Conservation (phyloP, 768 basidiomycete species). For the Lactifluus pinguis region DNA sequence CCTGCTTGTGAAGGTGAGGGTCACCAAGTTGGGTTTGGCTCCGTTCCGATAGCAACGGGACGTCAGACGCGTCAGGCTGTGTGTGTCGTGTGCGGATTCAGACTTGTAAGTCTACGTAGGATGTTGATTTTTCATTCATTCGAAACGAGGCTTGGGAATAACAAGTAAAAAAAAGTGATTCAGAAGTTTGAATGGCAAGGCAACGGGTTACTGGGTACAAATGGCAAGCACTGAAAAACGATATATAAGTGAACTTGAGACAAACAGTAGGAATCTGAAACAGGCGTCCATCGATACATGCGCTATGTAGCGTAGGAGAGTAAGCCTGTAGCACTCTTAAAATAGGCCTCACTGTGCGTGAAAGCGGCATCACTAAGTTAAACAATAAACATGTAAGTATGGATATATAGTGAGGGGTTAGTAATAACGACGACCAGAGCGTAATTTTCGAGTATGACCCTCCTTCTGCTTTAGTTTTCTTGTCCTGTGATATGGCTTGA, state of each 20-base stretch:
- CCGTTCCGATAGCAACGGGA: not conserved
- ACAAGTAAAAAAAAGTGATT: not conserved
- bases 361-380: not conserved
- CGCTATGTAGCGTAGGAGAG: not conserved
- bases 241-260: not conserved
- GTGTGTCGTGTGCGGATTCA: not conserved
- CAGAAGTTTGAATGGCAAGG: not conserved
- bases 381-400: not conserved
- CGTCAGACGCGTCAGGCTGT: no score
- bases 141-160: not conserved
- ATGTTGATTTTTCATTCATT: not conserved
- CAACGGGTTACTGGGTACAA: not conserved
- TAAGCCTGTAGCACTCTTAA: not conserved
- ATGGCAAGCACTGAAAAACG: not conserved
- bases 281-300: not conserved
- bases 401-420: not conserved
- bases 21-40: not conserved
- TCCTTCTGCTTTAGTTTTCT: conserved; percentile 3
- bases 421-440: not conserved
- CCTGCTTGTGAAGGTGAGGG: not conserved
- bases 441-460: not conserved
- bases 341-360: not conserved
- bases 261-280: not conserved
- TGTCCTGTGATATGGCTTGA: not conserved
- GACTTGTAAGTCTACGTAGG: not conserved